These are phyloP conservation scores for Lactarius akahatsu DNA, from an alignment of 768 basidiomycete species.

Conservation along the genomic window DNA sequence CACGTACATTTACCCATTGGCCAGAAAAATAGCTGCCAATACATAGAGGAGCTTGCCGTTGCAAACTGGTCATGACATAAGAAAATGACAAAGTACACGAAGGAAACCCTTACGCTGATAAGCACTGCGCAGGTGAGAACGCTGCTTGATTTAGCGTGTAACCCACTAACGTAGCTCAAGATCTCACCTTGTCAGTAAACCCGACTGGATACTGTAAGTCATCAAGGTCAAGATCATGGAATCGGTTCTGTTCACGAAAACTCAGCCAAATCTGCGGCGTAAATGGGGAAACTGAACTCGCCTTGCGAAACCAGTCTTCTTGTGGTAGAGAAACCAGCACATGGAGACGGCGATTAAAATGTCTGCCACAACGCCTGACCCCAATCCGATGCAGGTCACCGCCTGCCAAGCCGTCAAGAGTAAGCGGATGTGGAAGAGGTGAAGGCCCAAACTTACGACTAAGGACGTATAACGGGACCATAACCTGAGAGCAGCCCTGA, in stretches of 20 bases:
- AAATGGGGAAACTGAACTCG: constrained; percentile 27
- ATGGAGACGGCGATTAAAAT: constrained; percentile 50
- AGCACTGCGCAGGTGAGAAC: constrained; percentile 28
- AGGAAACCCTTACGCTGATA: constrained; percentile 21
- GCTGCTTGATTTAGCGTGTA: constrained; percentile 15
- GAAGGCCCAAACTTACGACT: constrained; percentile 32
- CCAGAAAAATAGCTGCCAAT: constrained; percentile 55
- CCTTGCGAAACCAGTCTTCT: constrained; percentile 47
- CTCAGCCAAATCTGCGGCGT: neutral
- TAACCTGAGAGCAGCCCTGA: constrained; percentile 34
- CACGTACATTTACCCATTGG: constrained; percentile 50
- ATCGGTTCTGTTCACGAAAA: constrained; percentile 31
- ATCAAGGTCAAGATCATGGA: constrained; percentile 33
- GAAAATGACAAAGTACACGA: neutral
- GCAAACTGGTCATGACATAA: constrained; percentile 23
- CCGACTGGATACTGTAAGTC: constrained; percentile 34
- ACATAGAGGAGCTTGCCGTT: constrained; percentile 45
- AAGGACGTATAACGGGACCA: constrained; percentile 38
- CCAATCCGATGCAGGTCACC: constrained; percentile 49
- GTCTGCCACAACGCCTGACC: constrained; percentile 51
- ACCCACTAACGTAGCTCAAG: neutral
- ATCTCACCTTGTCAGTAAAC: constrained; percentile 32
- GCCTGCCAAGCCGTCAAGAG: constrained; percentile 36
- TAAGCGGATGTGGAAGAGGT: neutral
- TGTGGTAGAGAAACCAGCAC: constrained; percentile 47